Evolutionary conservation across 2,329 filamentous ascomycete genomes (phyloP).

Genomic region (Beauveria sp.): DNA sequence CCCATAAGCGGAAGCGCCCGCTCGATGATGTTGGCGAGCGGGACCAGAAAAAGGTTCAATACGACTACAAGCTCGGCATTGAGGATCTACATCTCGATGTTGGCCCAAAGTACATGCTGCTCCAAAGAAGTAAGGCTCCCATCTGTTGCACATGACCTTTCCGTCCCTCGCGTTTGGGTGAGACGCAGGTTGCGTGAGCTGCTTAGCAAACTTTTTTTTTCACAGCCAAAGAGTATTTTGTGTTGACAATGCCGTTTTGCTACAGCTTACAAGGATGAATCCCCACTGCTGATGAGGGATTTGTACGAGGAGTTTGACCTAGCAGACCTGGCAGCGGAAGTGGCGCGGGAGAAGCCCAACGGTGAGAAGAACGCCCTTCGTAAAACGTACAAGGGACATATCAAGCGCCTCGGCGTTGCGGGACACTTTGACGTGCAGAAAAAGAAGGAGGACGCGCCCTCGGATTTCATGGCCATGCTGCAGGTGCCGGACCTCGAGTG

Average conservation of each 20-base stretch:
- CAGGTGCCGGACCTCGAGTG: slow-evolving; percentile 48
- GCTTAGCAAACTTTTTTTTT: slow-evolving; percentile 17
- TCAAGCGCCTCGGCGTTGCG: slow-evolving; percentile 54
- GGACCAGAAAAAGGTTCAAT: slow-evolving; percentile 53
- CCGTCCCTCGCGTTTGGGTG: slow-evolving; percentile 13
- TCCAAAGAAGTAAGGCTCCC: slow-evolving; percentile 59
- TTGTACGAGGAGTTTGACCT: slow-evolving; percentile 53
- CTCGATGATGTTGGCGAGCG: slow-evolving; percentile 49
- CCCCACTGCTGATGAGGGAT: slow-evolving; percentile 45
- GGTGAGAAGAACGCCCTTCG: slow-evolving; percentile 60
- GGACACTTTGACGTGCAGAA: slow-evolving; percentile 53
- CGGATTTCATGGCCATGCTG: slow-evolving; percentile 46
- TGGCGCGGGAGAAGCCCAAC: slow-evolving; percentile 56
- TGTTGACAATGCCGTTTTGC: slow-evolving; percentile 6
- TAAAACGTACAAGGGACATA: slow-evolving; percentile 62
- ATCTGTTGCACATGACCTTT: slow-evolving; percentile 17
- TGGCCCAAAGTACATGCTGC: slow-evolving; percentile 59
- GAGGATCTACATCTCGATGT: slow-evolving; percentile 59
- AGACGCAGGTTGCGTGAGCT: slow-evolving; percentile 18
- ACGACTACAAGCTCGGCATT: slow-evolving; percentile 55
- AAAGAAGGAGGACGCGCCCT: slow-evolving; percentile 43
- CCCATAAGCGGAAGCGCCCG: slow-evolving; percentile 55
- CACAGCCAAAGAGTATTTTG: slow-evolving; percentile 16
- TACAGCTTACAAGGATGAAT: slow-evolving; percentile 39
- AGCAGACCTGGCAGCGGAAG: slow-evolving; percentile 48